These are phyloP conservation scores for Talaromyces sp. DNA, from an alignment of 2,329 filamentous ascomycete genomes.

Conservation along the genomic window DNA sequence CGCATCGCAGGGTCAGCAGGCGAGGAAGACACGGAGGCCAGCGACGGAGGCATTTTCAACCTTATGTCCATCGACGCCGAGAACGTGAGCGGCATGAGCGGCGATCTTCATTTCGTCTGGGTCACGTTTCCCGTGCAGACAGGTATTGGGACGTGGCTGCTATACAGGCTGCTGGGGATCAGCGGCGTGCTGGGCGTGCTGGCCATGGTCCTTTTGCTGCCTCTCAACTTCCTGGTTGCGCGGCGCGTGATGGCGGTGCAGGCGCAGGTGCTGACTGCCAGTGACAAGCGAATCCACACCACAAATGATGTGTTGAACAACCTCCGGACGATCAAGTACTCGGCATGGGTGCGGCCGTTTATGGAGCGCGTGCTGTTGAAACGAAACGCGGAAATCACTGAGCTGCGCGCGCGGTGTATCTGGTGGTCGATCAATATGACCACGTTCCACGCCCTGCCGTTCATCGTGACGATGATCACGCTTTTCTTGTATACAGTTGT, in stretches of 20 bases:
- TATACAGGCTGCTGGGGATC: neutral
- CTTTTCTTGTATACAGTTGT: constrained; percentile 1
- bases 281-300: neutral
- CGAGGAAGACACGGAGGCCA: neutral
- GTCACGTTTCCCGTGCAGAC: constrained; percentile 1
- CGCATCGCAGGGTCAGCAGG: neutral
- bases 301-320: constrained; percentile 1
- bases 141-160: neutral
- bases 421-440: constrained; percentile 1
- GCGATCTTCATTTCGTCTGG: neutral
- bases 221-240: constrained; percentile 1
- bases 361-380: neutral
- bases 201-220: neutral
- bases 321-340: constrained; percentile 1
- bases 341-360: neutral
- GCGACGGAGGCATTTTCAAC: constrained; percentile 1
- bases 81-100: neutral
- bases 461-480: constrained; percentile 1
- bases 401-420: neutral
- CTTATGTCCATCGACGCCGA: constrained; percentile 1
- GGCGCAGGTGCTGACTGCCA: neutral
- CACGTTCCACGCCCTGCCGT: neutral
- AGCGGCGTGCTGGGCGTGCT: neutral
- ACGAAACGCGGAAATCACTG: neutral
- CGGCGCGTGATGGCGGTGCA: neutral